Percentiles rank a stretch among this genome's conserved stretches.
Evolutionary conservation across 1,284 basidiomycete genomes (phyloP).

Genomic region (Sporisorium sorghi): DNA sequence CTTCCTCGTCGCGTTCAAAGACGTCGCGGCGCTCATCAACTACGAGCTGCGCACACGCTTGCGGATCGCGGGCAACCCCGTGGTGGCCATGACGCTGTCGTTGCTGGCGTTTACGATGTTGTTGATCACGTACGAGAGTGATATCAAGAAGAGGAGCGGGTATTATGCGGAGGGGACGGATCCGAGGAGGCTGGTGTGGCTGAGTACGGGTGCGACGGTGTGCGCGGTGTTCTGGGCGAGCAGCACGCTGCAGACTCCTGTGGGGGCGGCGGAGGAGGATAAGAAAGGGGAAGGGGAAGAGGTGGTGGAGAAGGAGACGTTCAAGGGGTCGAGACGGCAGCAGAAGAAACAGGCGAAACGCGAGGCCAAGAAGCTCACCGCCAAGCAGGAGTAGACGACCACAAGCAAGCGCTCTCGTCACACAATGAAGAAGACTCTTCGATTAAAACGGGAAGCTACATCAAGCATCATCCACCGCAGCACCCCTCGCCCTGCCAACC

Average conservation of each 20-base stretch:
- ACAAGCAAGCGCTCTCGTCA: background rate
- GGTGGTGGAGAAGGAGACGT: background rate
- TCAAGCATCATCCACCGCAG: background rate
- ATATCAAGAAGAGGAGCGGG: conserved; percentile 38
- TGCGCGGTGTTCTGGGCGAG: conserved; percentile 41
- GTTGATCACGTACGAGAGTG: conserved; percentile 42
- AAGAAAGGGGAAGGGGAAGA: background rate
- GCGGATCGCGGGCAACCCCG: conserved; percentile 29
- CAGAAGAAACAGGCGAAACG: conserved; percentile 44
- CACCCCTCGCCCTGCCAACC: conserved; percentile 1
- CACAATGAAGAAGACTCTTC: background rate
- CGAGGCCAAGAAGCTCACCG: conserved; percentile 29
- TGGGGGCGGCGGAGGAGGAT: conserved; percentile 9
- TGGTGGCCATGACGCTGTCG: conserved; percentile 21
- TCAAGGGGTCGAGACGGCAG: conserved; percentile 24
- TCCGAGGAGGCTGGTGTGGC: conserved; percentile 26
- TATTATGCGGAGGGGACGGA: conserved; percentile 37
- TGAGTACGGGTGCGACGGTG: conserved; percentile 20
- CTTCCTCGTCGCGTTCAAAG: conserved; percentile 40
- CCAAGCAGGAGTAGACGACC: conserved; percentile 16
- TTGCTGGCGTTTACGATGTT: conserved; percentile 38
- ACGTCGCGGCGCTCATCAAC: conserved; percentile 40
- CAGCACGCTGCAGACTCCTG: conserved; percentile 21
- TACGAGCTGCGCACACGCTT: conserved; percentile 24
- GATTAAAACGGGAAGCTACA: background rate